Conservation (phyloP, 2,329 filamentous ascomycete species). For the Sclerotinia borealis region DNA sequence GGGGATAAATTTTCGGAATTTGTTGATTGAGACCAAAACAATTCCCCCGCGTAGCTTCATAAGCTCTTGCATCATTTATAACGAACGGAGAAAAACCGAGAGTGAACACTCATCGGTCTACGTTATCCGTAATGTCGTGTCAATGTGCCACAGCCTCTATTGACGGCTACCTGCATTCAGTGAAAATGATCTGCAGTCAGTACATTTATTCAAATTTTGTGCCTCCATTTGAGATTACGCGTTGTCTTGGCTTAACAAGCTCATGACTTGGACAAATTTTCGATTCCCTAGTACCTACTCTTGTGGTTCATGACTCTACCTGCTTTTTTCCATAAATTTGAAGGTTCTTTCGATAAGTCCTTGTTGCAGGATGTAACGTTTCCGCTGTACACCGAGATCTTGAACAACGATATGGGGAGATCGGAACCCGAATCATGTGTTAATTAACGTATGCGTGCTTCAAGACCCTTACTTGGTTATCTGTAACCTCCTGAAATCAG, state of each 20-base stretch:
- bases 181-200: neutral
- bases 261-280: neutral
- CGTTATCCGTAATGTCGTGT: neutral
- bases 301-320: neutral
- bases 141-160: constrained; percentile 7
- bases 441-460: neutral
- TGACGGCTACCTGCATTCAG: constrained; percentile 4
- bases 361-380: neutral
- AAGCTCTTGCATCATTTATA: neutral
- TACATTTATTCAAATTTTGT: neutral
- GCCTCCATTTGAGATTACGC: neutral
- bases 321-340: neutral
- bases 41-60: neutral
- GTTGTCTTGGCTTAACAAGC: neutral
- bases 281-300: neutral
- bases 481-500: too few relatives aligned
- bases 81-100: neutral
- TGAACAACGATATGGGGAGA: neutral
- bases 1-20: neutral
- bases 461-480: neutral
- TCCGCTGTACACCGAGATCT: neutral
- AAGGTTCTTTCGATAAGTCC: neutral
- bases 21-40: neutral
- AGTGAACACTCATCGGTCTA: neutral
- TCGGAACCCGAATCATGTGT: neutral